Percentiles rank a stretch among this genome's conserved stretches.
These are phyloP conservation scores for Pseudogymnoascus sp. DNA, from an alignment of 2,329 filamentous ascomycete genomes.

Conservation along the genomic window DNA sequence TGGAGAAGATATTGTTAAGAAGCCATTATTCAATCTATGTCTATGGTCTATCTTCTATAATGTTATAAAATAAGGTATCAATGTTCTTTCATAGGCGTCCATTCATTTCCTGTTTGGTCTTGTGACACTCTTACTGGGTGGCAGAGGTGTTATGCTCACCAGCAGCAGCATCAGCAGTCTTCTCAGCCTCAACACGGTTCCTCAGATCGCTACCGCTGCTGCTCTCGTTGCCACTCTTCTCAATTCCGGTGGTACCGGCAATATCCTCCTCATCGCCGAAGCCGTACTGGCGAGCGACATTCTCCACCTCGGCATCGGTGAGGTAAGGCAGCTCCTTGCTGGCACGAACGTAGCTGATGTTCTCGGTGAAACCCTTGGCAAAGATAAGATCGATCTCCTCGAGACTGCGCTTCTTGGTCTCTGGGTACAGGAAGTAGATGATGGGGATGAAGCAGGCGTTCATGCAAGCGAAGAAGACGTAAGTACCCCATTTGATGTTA, in stretches of 20 bases:
- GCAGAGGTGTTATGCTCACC: neutral
- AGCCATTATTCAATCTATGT: conserved; percentile 6
- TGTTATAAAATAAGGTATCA: neutral
- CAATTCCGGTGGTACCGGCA: neutral
- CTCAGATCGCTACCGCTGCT: neutral
- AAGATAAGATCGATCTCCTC: conserved; percentile 67
- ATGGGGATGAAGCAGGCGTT: conserved; percentile 32
- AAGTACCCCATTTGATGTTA: conserved; percentile 29
- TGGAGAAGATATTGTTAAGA: neutral
- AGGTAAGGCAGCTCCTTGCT: conserved; percentile 48
- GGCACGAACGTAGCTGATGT: conserved; percentile 51
- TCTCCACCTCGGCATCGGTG: conserved; percentile 42
- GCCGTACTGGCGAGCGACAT: conserved; percentile 15
- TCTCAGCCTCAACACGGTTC: neutral
- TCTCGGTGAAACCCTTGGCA: conserved; percentile 49
- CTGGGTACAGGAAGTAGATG: conserved; percentile 36
- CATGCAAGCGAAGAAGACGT: conserved; percentile 31
- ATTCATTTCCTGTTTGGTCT: neutral
- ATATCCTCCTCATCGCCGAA: conserved; percentile 5
- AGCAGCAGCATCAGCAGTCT: neutral
- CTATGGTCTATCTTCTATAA: conserved; percentile 7
- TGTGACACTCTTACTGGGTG: neutral
- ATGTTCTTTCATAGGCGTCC: neutral
- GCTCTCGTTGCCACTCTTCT: neutral
- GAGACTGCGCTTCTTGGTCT: conserved; percentile 46